phyloP scores from a whole-genome alignment of 495 filamentous ascomycete species.

The Xylaria intraflava region DNA sequence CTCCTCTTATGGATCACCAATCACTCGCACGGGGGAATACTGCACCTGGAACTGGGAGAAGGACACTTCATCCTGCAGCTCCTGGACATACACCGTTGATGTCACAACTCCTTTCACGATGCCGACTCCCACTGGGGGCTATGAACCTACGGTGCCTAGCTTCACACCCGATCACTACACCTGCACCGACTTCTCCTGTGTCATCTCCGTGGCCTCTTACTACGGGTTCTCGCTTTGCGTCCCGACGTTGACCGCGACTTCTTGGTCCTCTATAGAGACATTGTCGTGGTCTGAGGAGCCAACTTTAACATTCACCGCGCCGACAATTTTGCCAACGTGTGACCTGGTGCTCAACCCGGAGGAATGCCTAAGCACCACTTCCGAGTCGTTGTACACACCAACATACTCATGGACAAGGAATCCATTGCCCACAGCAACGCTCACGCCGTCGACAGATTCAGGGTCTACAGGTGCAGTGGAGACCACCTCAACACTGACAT shows the following conservation, averaged over 20 bases:
- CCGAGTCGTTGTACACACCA: not conserved
- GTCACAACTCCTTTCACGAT: not conserved
- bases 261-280: not conserved
- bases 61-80: constrained; percentile 2
- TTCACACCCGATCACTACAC: not conserved
- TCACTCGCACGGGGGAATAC: not conserved
- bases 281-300: not conserved
- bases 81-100: not conserved
- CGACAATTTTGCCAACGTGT: not conserved
- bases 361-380: not conserved
- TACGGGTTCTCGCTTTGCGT: constrained; percentile 7
- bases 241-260: not conserved
- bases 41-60: constrained; percentile 2
- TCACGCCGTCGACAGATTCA: not conserved
- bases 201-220: constrained; percentile 6
- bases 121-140: not conserved
- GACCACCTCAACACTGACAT: not conserved
- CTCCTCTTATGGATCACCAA: not conserved
- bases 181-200: constrained; percentile 4
- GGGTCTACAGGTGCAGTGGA: not conserved
- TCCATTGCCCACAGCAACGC: not conserved
- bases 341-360: not conserved
- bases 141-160: not conserved
- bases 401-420: not conserved
- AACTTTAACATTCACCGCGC: not conserved